A percentile compares a stretch with the other conserved stretches of the same genome.
Conservation (phyloP, 2,329 filamentous ascomycete species). For the Akanthomyces lecanii region DNA sequence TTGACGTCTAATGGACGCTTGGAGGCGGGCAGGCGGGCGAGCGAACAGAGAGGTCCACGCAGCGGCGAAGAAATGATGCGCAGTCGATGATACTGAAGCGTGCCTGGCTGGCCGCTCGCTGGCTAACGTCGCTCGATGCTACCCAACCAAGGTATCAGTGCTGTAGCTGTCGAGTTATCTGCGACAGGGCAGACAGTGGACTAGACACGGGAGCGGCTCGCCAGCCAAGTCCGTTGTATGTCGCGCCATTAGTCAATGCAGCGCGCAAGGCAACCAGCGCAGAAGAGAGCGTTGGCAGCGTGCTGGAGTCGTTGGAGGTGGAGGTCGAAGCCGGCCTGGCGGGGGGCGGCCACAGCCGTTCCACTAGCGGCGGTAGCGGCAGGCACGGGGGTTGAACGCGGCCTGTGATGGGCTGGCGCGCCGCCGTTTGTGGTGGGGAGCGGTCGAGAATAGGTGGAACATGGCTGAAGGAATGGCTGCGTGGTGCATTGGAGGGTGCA, state of each 20-base stretch:
- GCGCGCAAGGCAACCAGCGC: conserved; percentile 13
- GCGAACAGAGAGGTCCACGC: conserved; percentile 6
- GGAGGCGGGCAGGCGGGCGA: not conserved
- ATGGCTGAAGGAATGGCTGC: conserved; percentile 13
- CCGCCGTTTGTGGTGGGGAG: conserved; percentile 15
- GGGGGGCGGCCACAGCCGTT: conserved; percentile 23
- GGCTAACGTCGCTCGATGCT: conserved; percentile 11
- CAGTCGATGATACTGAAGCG: conserved; percentile 1
- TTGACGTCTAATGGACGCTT: not conserved
- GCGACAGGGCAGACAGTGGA: not conserved
- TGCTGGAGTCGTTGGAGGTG: conserved; percentile 15
- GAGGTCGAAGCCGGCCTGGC: conserved; percentile 9
- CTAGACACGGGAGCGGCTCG: conserved; percentile 9
- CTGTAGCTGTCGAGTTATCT: not conserved
- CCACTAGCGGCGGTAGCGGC: conserved; percentile 28
- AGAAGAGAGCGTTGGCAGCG: conserved; percentile 10
- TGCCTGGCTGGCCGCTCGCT: not conserved
- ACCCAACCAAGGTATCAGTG: not conserved
- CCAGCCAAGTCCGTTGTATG: conserved; percentile 4
- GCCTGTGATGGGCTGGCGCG: conserved; percentile 29
- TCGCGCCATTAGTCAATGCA: conserved; percentile 7
- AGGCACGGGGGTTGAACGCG: conserved; percentile 29
- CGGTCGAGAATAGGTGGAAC: conserved; percentile 4
- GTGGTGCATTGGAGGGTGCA: not conserved
- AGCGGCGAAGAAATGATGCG: not conserved